Conservation (phyloP, 2,329 filamentous ascomycete genomes). For the Macrophomina phaseolina region DNA sequence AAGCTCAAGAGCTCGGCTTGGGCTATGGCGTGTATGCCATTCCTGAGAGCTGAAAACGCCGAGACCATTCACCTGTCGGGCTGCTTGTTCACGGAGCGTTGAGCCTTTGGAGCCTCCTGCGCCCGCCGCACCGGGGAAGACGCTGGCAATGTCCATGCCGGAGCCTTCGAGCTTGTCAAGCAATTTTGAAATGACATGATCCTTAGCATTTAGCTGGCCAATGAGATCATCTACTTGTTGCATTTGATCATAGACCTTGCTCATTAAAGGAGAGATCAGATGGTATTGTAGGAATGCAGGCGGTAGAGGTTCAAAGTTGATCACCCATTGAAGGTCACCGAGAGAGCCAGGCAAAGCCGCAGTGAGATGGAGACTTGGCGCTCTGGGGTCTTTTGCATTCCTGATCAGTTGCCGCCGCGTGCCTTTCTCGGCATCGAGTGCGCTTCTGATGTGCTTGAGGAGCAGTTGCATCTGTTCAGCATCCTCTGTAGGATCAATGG, state of each 20-base stretch:
- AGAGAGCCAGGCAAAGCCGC: conserved; percentile 68
- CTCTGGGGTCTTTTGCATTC: not conserved
- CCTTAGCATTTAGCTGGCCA: conserved; percentile 60
- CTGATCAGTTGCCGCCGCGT: conserved; percentile 46
- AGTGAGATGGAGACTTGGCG: conserved; percentile 57
- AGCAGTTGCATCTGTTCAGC: conserved; percentile 71
- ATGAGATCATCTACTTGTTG: conserved; percentile 57
- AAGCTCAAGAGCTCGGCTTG: not conserved
- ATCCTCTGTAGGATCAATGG: conserved; percentile 74
- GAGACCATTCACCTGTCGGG: conserved; percentile 60
- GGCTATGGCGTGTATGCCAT: conserved; percentile 46
- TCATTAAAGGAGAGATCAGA: conserved; percentile 60
- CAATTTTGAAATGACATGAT: conserved; percentile 63
- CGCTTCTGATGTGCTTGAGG: conserved; percentile 65
- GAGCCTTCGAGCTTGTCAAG: conserved; percentile 64
- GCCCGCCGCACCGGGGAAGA: conserved; percentile 62
- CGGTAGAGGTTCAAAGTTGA: conserved; percentile 48
- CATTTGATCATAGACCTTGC: conserved; percentile 54
- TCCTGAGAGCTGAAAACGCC: conserved; percentile 57
- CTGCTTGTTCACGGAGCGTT: conserved; percentile 57
- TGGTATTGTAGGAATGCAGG: conserved; percentile 53
- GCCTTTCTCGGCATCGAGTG: conserved; percentile 47
- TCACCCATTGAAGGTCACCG: conserved; percentile 67
- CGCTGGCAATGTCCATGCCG: conserved; percentile 60
- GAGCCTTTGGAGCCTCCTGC: conserved; percentile 52